Percentiles rank a stretch among this genome's conserved stretches.
These are phyloP conservation scores for Agrostemma githago DNA, from an alignment of 148 eudicot species.

Conservation along the genomic window DNA sequence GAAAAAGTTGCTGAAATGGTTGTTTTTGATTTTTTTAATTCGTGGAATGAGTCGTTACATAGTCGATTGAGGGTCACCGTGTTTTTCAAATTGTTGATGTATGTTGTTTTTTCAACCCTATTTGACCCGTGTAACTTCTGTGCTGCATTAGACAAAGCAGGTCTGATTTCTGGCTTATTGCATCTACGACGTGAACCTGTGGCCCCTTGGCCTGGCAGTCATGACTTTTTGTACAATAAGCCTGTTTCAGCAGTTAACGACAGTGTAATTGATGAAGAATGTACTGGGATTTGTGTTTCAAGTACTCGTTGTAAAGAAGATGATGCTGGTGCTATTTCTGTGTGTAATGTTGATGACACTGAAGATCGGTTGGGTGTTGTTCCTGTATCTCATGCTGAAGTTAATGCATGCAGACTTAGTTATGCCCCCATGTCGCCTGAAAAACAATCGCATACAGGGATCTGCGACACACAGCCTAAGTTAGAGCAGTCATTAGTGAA, in stretches of 20 bases:
- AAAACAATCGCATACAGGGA: conserved; percentile 34
- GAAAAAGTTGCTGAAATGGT: not conserved
- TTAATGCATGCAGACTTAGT: conserved; percentile 25
- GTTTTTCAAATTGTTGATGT: not conserved
- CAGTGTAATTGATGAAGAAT: conserved; percentile 26
- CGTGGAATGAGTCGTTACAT: not conserved
- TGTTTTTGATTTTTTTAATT: not conserved
- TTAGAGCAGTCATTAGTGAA: conserved; percentile 52
- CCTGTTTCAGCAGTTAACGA: conserved; percentile 28
- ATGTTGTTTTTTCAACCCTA: conserved; percentile 5
- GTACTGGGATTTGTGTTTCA: conserved; percentile 31
- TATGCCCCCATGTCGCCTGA: conserved; percentile 48
- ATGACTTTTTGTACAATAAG: conserved; percentile 30
- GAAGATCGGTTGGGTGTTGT: conserved; percentile 27
- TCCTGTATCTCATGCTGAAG: conserved; percentile 22
- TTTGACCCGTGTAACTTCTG: not conserved
- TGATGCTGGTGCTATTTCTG: conserved; percentile 24
- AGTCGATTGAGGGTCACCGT: not conserved
- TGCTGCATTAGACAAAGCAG: conserved; percentile 70
- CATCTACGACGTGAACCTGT: conserved; percentile 46
- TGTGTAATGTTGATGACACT: conserved; percentile 17
- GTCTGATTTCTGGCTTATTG: conserved; percentile 63
- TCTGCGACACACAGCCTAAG: conserved; percentile 27
- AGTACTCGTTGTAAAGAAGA: conserved; percentile 34
- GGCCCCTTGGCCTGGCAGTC: conserved; percentile 30